phyloP scores from a whole-genome alignment of 73 alveolate genomes.

The Tetrahymena thermophila region DNA sequence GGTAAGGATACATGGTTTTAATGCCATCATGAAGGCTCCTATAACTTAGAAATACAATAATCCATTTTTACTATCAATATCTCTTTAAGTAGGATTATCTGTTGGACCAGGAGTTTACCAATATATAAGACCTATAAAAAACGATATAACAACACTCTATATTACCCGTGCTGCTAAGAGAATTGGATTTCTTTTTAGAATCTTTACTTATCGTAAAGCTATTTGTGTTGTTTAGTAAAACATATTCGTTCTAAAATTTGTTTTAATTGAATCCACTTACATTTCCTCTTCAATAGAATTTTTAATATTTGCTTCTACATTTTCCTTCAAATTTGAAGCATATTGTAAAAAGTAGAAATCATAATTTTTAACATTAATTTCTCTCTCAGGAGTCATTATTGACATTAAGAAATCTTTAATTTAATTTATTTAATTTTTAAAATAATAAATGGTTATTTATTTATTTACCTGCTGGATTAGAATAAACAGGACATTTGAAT shows the following conservation, averaged over 20 bases:
- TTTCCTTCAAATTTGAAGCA: not conserved
- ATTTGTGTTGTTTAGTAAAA: not conserved
- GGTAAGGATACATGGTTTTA: not conserved
- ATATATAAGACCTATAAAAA: not conserved
- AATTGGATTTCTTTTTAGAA: not conserved
- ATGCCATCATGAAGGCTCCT: not conserved
- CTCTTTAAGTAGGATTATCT: not conserved
- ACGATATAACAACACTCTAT: not conserved
- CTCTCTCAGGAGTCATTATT: not conserved
- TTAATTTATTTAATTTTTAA: too few relatives aligned
- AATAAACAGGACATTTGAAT: conserved; percentile 13
- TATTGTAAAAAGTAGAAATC: not conserved
- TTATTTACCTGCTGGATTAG: conserved; percentile 10
- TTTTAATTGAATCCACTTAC: not conserved
- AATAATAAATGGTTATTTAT: too few relatives aligned
- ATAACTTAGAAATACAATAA: not conserved
- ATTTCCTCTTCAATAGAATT: not conserved
- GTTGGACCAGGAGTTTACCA: not conserved
- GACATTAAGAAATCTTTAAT: conserved; percentile 10
- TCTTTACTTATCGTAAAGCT: not conserved
- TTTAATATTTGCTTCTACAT: not conserved
- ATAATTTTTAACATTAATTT: not conserved
- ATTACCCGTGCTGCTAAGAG: not conserved
- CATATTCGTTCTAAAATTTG: not conserved
- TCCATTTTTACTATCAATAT: conserved; percentile 18